Percentiles rank a stretch among this genome's conserved stretches.
Conservation (phyloP, 164 flowering plant species). For the Akebia trifoliata region DNA sequence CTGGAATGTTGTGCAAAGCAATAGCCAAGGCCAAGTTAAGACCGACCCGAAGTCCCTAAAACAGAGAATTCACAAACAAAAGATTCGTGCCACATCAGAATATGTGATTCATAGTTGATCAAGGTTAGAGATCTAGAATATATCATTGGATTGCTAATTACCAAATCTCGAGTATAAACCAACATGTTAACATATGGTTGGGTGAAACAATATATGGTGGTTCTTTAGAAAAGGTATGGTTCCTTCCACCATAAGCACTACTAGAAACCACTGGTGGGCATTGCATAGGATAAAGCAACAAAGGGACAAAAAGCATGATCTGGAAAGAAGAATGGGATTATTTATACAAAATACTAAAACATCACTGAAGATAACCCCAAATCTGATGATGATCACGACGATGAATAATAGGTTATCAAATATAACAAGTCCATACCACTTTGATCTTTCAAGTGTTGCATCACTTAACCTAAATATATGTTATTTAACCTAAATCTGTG, state of each 20-base stretch:
- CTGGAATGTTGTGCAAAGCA: constrained; percentile 94
- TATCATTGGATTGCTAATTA: neutral
- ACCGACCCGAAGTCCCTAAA: constrained; percentile 91
- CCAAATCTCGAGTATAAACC: neutral
- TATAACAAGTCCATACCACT: too few species aligned
- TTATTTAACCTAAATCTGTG: too few species aligned
- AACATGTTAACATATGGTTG: neutral
- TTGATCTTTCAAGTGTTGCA: too few species aligned
- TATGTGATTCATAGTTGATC: neutral
- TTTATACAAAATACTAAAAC: too few species aligned
- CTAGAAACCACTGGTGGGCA: neutral
- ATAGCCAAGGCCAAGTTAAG: constrained; percentile 90
- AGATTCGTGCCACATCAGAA: neutral
- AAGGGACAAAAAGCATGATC: too few species aligned
- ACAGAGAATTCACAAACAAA: constrained; percentile 2
- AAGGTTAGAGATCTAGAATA: constrained; percentile 1
- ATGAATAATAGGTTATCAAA: too few species aligned
- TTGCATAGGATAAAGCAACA: constrained; percentile 3
- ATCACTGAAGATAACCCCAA: too few species aligned
- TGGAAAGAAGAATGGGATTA: too few species aligned
- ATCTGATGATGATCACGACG: too few species aligned
- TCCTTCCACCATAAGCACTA: neutral
- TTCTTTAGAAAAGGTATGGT: neutral
- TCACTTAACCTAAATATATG: too few species aligned
- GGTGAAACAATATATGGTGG: neutral